Base-by-base conservation (phyloP, 139 green algal species). In the Chlamydomonas sp. region DNA sequence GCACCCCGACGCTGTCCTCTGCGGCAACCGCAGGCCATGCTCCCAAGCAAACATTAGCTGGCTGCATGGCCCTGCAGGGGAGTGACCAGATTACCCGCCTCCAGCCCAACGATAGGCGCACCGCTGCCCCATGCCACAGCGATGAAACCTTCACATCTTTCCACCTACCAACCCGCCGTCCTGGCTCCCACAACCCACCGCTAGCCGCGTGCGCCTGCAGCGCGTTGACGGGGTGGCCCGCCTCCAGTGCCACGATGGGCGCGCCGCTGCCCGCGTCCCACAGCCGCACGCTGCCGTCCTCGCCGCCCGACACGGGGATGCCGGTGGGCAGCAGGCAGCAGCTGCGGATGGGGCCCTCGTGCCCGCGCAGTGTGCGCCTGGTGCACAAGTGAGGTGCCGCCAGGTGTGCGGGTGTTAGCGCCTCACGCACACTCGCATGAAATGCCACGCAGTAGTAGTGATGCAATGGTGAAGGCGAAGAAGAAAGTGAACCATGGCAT, bases 241-340 rank as follows among this genome's bases (percentile, higher is more conserved):
- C 84, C 64, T 94, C 89, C 77, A 94, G 87, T 16, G 80, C 66
- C 69, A 92, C 75, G 49, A 94, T 79, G 12, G 91, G 60, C 12
- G 61, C 63, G 57, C 86, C 85, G 61, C 76, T 85, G 75, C 20
- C 57, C 82, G 85, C 75, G 73, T 94, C 92, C 92, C 92, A 94
- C 57, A 93, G 61, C 67, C 85, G 86, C 67, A 94, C 79, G 8
- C n/a, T n/a, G 78, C 90, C 90, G 63, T 94, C 92, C 83, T 90
- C 86, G 14, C 61, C 67, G 16, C 81, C 85, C 63, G 64, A 90
- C 72, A 94, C 82, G 0, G 92, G 92, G 64, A 91, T 84, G 16
- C 88, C 88, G 60, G 83, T 76, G 31, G 83, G 83, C 62, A 90
- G 69, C 79, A 91, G 76, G 71, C 82, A 78, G 14, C 73, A 79